phyloP scores from a whole-genome alignment of 176 grass and related monocot genomes.

The Triticum dicoccoides region DNA sequence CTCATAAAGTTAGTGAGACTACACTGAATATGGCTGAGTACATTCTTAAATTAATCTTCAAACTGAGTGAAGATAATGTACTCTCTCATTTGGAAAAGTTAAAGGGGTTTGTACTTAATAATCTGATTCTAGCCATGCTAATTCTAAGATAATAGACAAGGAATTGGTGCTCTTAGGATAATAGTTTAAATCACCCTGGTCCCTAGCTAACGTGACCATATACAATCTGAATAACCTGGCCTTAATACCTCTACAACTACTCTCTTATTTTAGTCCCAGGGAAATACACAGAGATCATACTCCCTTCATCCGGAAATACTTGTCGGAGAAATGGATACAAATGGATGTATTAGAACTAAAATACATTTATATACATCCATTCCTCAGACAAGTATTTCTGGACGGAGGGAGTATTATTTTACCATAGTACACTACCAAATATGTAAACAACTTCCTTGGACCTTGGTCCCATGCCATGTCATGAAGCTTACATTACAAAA shows the following conservation, averaged over 20 bases:
- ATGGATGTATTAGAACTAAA: too few species aligned
- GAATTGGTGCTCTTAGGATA: neutral
- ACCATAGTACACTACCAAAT: neutral
- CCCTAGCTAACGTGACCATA: conserved; percentile 1
- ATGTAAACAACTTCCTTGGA: conserved; percentile 9
- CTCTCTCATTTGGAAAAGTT: neutral
- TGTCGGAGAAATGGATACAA: too few species aligned
- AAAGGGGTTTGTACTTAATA: conserved; percentile 12
- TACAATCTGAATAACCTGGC: neutral
- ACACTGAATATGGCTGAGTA: neutral
- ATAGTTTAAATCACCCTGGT: conserved; percentile 30
- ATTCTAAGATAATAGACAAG: conserved; percentile 18
- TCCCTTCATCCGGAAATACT: too few species aligned
- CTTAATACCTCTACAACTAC: conserved; percentile 2
- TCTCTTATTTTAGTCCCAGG: neutral
- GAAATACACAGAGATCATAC: neutral
- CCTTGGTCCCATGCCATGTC: conserved; percentile 13
- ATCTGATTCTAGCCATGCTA: conserved; percentile 7
- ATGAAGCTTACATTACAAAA: neutral
- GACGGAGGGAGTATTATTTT: neutral
- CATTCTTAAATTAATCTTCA: neutral
- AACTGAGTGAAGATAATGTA: neutral
- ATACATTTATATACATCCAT: too few species aligned
- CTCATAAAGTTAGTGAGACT: neutral
- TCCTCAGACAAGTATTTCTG: too few species aligned